Base-by-base conservation (phyloP, 768 basidiomycete species). In the Xerocomus spinulosus region DNA sequence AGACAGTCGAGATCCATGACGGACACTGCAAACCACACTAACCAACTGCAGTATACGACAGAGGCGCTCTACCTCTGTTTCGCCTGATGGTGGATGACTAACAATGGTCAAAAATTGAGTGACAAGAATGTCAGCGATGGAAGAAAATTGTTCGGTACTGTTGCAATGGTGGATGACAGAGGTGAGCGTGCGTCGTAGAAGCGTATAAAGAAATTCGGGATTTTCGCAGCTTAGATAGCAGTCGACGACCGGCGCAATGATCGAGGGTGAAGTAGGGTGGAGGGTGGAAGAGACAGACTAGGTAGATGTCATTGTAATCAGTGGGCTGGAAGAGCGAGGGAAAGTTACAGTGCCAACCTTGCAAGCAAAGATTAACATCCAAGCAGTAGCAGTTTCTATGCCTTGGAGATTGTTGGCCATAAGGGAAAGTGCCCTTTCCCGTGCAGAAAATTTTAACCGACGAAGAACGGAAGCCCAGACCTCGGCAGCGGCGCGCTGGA, bases 111-210 rank as follows among this genome's bases (percentile, higher is more conserved):
- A 52, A 47, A 80, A 70, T 34, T 68, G 66, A 24, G 70, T 61
- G 1, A 81, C 60, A 4, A 91, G 55, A 9, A 78, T 55, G 15
- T 87, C 80, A 2, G 76, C 75, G 2, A 89, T 54, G 0, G 74
- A 58, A 5, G 74, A 60, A 60, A 87, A 91, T 41, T 83, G 77
- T 20, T 85, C 81, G 1, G 84, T 67, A 20, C 73, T 74, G 54
- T 84, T 85, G 63, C 85, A 83, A 57, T 95, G 91, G 59, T 95
- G 93, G 17, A 87, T 80, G 10, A 92, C 68, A 1, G 91, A 83
- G 0, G 91, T 94, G 2, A 92, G 68, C 1, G 85, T 70, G 28
- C 91, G 81, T 9, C 87, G 83, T 26, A 89, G 60, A 23, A 89
- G 73, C 0, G 73, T 80, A 49, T 73, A 74, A 1, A 80, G 74